A percentile compares a stretch with the other conserved stretches of the same genome.
These are phyloP conservation scores for Verbascum thapsus DNA, from an alignment of 257 asterid species.

Conservation along the genomic window DNA sequence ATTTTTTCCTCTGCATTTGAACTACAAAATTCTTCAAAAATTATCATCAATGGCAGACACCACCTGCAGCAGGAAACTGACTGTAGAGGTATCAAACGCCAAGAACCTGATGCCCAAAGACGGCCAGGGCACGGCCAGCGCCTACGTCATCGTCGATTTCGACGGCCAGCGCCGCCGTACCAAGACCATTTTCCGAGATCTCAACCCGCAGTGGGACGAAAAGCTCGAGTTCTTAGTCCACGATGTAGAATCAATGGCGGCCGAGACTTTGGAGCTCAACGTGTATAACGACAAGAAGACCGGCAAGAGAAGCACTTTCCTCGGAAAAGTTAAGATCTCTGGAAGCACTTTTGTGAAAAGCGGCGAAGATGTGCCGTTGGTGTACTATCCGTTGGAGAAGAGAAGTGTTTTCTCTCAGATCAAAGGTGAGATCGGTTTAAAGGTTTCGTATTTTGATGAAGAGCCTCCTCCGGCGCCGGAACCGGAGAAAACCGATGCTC, in stretches of 20 bases:
- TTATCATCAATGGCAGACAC: slow-evolving; percentile 45
- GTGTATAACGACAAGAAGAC: slow-evolving; percentile 77
- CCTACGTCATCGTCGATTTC: slow-evolving; percentile 72
- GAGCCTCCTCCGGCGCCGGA: slow-evolving; percentile 44
- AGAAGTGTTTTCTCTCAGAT: slow-evolving; percentile 90
- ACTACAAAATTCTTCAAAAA: background rate
- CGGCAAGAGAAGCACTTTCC: slow-evolving; percentile 68
- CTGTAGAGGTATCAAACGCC: slow-evolving; percentile 71
- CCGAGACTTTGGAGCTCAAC: slow-evolving; percentile 62
- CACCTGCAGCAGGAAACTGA: slow-evolving; percentile 49
- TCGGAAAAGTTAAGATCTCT: slow-evolving; percentile 78
- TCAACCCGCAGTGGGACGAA: slow-evolving; percentile 90
- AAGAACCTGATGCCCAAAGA: slow-evolving; percentile 92
- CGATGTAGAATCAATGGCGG: slow-evolving; percentile 57
- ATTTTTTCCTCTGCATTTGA: background rate
- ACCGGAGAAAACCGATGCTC: slow-evolving; percentile 46
- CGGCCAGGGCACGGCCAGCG: slow-evolving; percentile 95
- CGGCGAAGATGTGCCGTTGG: slow-evolving; percentile 62
- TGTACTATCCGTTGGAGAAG: slow-evolving; percentile 83
- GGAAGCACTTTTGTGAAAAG: slow-evolving; percentile 60
- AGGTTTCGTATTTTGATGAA: slow-evolving; percentile 63
- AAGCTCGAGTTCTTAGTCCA: slow-evolving; percentile 73
- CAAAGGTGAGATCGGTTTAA: slow-evolving; percentile 86
- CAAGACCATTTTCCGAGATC: slow-evolving; percentile 70
- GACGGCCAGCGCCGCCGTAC: slow-evolving; percentile 96